Base-by-base conservation (phyloP, 1,284 basidiomycete species). In the Coriolopsis trogii region DNA sequence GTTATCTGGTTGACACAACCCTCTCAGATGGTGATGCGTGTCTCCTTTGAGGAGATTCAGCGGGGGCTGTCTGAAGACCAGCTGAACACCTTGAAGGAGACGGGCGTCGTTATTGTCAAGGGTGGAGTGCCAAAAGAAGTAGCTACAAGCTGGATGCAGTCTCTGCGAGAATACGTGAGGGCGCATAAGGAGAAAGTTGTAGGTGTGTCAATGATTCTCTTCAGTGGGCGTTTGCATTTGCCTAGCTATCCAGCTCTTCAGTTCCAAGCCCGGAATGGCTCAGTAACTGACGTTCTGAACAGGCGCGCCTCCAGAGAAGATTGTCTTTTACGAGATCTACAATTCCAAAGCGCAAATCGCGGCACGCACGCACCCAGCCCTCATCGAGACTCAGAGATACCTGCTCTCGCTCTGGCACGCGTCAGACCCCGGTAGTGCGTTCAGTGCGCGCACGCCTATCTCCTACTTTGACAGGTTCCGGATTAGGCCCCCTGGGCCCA, bases 391-490 rank as follows among this genome's bases (percentile, higher is more conserved):
- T 1, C 82, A 85, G 52, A 70, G 69, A 33, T 74, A 73, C 6
- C 73, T 91, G 9, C 73, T 86, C n/a, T 73, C 73, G 4, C 75
- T 90, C 20, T 90, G 86, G 80, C 76, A 81, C 53, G 67, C 73
- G 8, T 68, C 73, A 3, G 66, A 73, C 53, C 66, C 75, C 1
- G 49, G 64, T n/a, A 69, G 66, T 18, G 62, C 67, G 30, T 71
- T 86, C 34, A 78, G 77, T 48, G 75, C 90, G 23, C 62, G 67
- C 6, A 81, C 76, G 1, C 87, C 88, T 0, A 69, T 93, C 18
- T 79, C 80, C 0, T 93, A 93, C 67, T 87, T 82, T 48, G 91
- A 93, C 68, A 76, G 91, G 9, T 71, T 93, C 20, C 77, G 89
- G 1, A 87, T 93, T 38, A 78, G 91, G 5, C 77, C 77, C 28